Percentiles rank a stretch among this genome's conserved stretches.
phyloP scores from a whole-genome alignment of 371 early-diverging fungal species.

The Thermomucor indicae-seudaticae region DNA sequence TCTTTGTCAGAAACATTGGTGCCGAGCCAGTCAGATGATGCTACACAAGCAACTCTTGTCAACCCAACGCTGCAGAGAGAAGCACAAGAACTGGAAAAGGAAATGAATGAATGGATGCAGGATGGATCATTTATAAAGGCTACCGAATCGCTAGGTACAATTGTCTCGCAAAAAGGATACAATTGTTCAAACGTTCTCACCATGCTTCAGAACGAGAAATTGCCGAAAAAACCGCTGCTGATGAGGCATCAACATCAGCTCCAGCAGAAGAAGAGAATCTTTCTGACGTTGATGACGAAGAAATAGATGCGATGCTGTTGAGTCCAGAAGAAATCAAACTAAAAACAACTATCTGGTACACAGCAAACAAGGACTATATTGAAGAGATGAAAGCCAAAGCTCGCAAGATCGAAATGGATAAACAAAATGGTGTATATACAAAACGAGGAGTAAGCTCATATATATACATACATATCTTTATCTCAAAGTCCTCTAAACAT shows the following conservation, averaged over 20 bases:
- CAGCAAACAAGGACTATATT: conserved; percentile 83
- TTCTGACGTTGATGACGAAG: conserved; percentile 76
- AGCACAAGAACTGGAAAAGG: conserved; percentile 31
- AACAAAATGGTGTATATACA: conserved; percentile 42
- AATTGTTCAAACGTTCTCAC: conserved; percentile 1
- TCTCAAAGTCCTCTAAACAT: neutral
- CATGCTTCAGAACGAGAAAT: conserved; percentile 23
- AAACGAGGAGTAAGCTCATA: conserved; percentile 35
- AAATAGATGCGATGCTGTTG: conserved; percentile 67
- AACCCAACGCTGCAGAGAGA: conserved; percentile 13
- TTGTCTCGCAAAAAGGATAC: neutral
- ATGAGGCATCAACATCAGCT: neutral
- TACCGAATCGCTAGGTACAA: conserved; percentile 31
- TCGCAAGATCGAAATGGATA: conserved; percentile 39
- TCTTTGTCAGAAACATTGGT: neutral
- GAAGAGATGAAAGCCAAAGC: conserved; percentile 63
- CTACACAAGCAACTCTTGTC: conserved; percentile 11
- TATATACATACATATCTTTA: neutral
- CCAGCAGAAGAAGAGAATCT: conserved; percentile 24
- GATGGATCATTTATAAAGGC: conserved; percentile 21
- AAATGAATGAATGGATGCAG: conserved; percentile 40
- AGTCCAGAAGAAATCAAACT: conserved; percentile 70
- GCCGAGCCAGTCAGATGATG: neutral
- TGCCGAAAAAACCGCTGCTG: conserved; percentile 3
- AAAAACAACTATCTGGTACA: conserved; percentile 83